phyloP scores from a whole-genome alignment of 768 basidiomycete species.

The Leccinum obscurum region DNA sequence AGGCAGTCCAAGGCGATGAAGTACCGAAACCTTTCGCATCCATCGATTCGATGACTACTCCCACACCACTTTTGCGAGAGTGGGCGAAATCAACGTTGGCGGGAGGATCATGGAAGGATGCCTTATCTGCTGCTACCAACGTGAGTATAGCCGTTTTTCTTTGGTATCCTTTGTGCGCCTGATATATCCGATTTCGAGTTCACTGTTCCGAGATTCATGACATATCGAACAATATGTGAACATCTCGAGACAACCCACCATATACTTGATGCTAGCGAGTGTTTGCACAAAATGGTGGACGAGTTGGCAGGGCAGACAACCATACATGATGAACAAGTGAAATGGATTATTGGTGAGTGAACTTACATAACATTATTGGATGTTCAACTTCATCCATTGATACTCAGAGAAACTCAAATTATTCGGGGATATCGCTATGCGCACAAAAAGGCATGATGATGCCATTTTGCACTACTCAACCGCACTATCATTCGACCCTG shows the following conservation, averaged over 20 bases:
- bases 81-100: too few relatives aligned
- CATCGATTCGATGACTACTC: too few relatives aligned
- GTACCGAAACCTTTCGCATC: too few relatives aligned
- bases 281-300: neutral
- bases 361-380: neutral
- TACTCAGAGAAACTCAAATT: neutral
- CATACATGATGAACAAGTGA: neutral
- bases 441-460: neutral
- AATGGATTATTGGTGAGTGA: neutral
- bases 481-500: neutral
- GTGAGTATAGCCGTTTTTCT: too few relatives aligned
- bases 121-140: too few relatives aligned
- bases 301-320: neutral
- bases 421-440: neutral
- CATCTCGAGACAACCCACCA: neutral
- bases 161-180: neutral
- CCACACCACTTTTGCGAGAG: too few relatives aligned
- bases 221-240: neutral
- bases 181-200: neutral
- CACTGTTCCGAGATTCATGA: neutral
- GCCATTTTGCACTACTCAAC: slow-evolving; percentile 1
- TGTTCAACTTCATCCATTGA: neutral
- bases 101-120: too few relatives aligned
- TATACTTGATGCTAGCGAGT: neutral
- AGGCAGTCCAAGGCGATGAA: too few relatives aligned